These are phyloP conservation scores for Mycosarcoma maydis DNA, from an alignment of 1,284 basidiomycete species.

Conservation along the genomic window DNA sequence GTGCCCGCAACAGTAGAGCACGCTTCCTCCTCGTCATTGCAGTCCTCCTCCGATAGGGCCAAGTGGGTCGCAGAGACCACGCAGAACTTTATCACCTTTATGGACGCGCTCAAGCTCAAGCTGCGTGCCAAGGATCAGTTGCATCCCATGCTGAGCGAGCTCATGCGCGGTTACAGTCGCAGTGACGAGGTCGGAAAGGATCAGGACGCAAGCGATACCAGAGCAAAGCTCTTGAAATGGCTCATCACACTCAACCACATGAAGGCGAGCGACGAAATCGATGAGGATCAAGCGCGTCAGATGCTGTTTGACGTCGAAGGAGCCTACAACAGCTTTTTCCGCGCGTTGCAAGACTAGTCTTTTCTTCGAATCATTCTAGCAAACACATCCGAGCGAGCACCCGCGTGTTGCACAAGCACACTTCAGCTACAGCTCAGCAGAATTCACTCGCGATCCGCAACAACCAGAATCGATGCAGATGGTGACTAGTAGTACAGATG, in stretches of 20 bases:
- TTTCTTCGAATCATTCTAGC: background rate
- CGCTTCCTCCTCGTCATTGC: conserved; percentile 70
- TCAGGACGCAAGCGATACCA: conserved; percentile 91
- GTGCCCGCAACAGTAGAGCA: conserved; percentile 97
- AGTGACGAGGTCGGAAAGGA: conserved; percentile 72
- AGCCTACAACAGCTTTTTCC: conserved; percentile 95
- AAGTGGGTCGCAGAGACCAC: conserved; percentile 99
- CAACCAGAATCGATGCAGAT: background rate
- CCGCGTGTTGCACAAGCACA: no score
- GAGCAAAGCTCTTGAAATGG: conserved; percentile 93
- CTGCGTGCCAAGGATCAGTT: conserved; percentile 95
- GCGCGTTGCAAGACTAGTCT: conserved; percentile 73
- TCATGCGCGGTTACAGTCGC: conserved; percentile 77
- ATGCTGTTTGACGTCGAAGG: conserved; percentile 95
- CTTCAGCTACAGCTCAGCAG: no score
- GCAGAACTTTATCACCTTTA: conserved; percentile 94
- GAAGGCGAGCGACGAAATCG: conserved; percentile 95
- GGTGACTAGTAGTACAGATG: conserved; percentile 8
- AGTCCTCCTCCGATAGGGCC: conserved; percentile 77
- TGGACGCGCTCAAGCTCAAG: conserved; percentile 93
- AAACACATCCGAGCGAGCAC: no score
- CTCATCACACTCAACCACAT: conserved; percentile 94
- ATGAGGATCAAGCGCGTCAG: conserved; percentile 94
- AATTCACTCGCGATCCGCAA: no score
- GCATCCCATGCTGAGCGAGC: conserved; percentile 91